Evolutionary conservation across 495 filamentous ascomycete genomes (phyloP), one percentile per base, ranked within the genome.

Genomic region (Lepraria neglecta): DNA sequence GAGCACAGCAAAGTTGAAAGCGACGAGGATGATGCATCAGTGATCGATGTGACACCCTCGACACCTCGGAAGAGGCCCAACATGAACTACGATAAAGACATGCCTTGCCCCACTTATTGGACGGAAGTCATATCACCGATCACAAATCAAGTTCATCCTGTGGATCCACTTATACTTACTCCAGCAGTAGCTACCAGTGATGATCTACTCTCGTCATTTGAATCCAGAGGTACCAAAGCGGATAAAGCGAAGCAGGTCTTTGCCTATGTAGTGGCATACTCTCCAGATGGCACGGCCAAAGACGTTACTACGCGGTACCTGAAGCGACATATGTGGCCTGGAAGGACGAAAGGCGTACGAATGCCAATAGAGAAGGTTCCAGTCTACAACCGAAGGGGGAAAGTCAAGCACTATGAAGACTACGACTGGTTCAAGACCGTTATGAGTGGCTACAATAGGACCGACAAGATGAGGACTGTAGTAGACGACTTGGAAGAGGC

Each of bases 261-360:
- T 59, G 85, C 88, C 56, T 99, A 99, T 63, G 82, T 95, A n/a
- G 77, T 99, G 12, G 91, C 86, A 0, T 90, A 89, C 74, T 91
- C 90, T 3, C 67, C 83, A 11, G 91, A 97, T 69, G 88, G 88
- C 14, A 90, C 90, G 0, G 95, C 90, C 11, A 97, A 97, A 73
- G 94, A 97, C 68, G 89, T 99, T 43, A 97, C 94, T 0, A 87
- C 91, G 4, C 84, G 92, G 15, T 97, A 99, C 72, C 84, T 97
- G 7, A 90, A 88, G 64, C 81, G 86, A 21, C 89, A 88, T 54
- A 81, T 83, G 44, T 88, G 90, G 76, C 94, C 94, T 4, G 91
- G 95, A 6, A 89, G 90, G 61, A 94, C 95, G 10, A 97, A 97
- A 67, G 91, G 92, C 3, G 80, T 85, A 66, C 82, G 95, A 15